Evolutionary conservation across 2,329 filamentous ascomycete species (phyloP).

Genomic region (Penicillium sp.): DNA sequence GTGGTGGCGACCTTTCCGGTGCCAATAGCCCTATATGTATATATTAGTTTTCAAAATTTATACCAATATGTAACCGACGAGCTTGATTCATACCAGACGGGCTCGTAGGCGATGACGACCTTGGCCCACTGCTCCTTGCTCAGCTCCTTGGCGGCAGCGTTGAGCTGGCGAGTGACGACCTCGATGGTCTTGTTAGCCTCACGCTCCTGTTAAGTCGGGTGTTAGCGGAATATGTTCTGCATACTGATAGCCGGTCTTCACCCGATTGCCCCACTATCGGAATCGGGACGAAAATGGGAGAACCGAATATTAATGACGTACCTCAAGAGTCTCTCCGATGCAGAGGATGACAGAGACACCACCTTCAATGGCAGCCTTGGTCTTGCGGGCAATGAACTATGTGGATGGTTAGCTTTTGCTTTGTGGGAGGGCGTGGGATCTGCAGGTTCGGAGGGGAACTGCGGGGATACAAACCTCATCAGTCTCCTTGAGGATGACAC

Average conservation of each 20-base stretch:
- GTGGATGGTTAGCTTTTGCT: not conserved
- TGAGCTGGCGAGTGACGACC: slow-evolving; percentile 71
- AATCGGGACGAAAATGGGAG: slow-evolving; percentile 19
- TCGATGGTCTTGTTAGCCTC: slow-evolving; percentile 83
- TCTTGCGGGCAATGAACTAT: slow-evolving; percentile 83
- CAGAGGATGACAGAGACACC: slow-evolving; percentile 93
- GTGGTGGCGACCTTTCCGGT: slow-evolving; percentile 91
- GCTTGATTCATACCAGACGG: slow-evolving; percentile 75
- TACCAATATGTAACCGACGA: slow-evolving; percentile 1
- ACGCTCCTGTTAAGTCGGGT: slow-evolving; percentile 60
- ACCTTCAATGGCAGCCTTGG: slow-evolving; percentile 85
- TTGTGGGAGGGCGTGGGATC: not conserved
- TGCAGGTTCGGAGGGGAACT: not conserved
- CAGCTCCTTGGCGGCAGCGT: slow-evolving; percentile 70
- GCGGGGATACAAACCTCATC: slow-evolving; percentile 57
- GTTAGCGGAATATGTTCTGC: slow-evolving; percentile 22
- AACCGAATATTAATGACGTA: slow-evolving; percentile 32
- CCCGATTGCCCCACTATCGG: slow-evolving; percentile 21
- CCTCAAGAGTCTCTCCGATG: slow-evolving; percentile 90
- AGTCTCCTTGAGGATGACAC: slow-evolving; percentile 82
- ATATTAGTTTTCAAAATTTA: slow-evolving; percentile 6
- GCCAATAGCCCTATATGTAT: slow-evolving; percentile 62
- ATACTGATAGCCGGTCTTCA: slow-evolving; percentile 13
- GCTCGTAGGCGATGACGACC: slow-evolving; percentile 97
- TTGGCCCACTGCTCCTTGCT: slow-evolving; percentile 81